Base-by-base conservation (phyloP, 129 eudicot genomes). In the Oenanthe sinensis region DNA sequence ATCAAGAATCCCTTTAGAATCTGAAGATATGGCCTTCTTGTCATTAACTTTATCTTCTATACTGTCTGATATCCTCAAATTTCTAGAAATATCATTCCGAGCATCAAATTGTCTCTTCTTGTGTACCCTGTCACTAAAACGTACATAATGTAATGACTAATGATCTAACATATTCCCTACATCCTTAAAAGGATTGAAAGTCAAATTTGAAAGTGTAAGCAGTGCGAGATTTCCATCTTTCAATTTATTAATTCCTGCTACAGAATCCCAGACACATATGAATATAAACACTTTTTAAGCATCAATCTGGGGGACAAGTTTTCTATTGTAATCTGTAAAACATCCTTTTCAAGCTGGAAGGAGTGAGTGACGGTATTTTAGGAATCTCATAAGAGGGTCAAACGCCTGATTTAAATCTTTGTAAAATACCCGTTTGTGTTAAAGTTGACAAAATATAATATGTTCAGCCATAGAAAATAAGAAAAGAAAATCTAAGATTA, bases 91-190 rank as follows among this genome's bases (percentile, higher is more conserved):
- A 75, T 87, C 92, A 86, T 83, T 83, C 82, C 89, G 88, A 37
- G 82, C 88, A 83, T 93, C 94, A 50, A 86, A 63, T 44, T 85
- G 90, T 39, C 83, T 89, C 79, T 75, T 87, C 80, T 86, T 79
- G 47, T 77, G 85, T 49, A 80, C 89, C 87, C 90, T 83, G 71
- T 84, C 91, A 92, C 87, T 85, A 77, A 28, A 71, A 76, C 54
- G 73, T 30, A 37, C 50, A 84, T 28, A 75, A 20, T 69, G 78
- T 43, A 37, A 67, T 3, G 0, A 42, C 33, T 13, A 52, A 48
- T 24, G 12, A 14, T 24, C 20, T n/a, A 55, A 42, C 24, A 33
- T 33, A 14, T 26, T 63, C 71, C 40, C 42, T n/a, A 8, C 42
- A 13, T 30, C 8, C 71, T 30, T 65, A 28, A 11, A 65, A 65